Percentiles rank a stretch among this genome's conserved stretches.
These are phyloP conservation scores for Dimocarpus longan DNA, from an alignment of 345 rosid genomes.

Conservation along the genomic window DNA sequence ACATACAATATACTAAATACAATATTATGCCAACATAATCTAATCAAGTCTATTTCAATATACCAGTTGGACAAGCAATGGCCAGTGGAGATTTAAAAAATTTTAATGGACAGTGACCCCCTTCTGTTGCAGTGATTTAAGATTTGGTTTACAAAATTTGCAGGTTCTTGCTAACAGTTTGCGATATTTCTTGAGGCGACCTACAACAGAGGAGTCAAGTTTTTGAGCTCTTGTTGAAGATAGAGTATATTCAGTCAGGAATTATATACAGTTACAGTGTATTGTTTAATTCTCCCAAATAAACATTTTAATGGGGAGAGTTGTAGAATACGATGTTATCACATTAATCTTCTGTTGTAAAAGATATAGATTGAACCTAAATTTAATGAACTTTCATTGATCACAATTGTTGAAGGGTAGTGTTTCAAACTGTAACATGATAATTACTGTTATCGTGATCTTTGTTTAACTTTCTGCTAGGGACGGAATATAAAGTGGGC, in stretches of 20 bases:
- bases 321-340: background rate
- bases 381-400: background rate
- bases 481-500: too few species aligned
- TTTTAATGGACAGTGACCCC: too few species aligned
- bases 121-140: background rate
- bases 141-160: conserved; percentile 15
- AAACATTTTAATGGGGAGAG: background rate
- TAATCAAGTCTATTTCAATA: too few species aligned
- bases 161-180: conserved; percentile 81
- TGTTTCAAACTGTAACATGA: background rate
- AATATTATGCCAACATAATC: too few species aligned
- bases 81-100: too few species aligned
- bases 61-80: too few species aligned
- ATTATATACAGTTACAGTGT: background rate
- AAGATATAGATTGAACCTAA: background rate
- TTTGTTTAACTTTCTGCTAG: too few species aligned
- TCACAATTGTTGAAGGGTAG: background rate
- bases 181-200: conserved; percentile 81
- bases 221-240: conserved; percentile 43
- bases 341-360: background rate
- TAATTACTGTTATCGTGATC: background rate
- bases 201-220: conserved; percentile 73
- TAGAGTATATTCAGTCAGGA: conserved; percentile 7
- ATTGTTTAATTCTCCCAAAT: background rate
- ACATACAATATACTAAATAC: too few species aligned